These are phyloP conservation scores for Gaeumannomyces tritici DNA, from an alignment of 2,329 filamentous ascomycete genomes.

Conservation along the genomic window DNA sequence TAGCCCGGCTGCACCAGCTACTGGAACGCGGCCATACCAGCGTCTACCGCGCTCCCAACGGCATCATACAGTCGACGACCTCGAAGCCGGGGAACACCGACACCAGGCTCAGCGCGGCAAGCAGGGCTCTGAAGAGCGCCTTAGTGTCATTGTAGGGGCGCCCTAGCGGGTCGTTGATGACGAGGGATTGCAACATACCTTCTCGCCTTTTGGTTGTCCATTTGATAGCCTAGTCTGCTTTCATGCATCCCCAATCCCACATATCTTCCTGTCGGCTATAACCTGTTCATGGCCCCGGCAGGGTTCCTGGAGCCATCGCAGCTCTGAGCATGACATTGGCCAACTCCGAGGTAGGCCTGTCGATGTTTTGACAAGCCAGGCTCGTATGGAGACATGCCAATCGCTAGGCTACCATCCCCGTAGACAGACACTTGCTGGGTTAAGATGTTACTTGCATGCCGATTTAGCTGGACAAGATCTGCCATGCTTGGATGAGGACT, in stretches of 20 bases:
- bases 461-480: too few species aligned
- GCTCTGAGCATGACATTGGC: too few species aligned
- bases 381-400: too few species aligned
- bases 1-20: conserved; percentile 10
- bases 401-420: too few species aligned
- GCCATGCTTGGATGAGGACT: too few species aligned
- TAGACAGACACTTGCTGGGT: too few species aligned
- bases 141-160: background rate
- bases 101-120: conserved; percentile 9
- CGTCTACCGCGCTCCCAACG: conserved; percentile 8
- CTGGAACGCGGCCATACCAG: conserved; percentile 2
- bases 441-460: too few species aligned
- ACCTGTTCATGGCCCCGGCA: background rate
- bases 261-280: background rate
- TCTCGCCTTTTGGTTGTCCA: background rate
- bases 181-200: background rate
- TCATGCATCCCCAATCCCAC: background rate
- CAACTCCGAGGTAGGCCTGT: too few species aligned
- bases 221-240: background rate
- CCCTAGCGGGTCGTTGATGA: background rate
- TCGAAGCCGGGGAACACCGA: conserved; percentile 18
- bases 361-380: too few species aligned
- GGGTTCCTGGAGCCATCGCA: background rate
- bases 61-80: conserved; percentile 16
- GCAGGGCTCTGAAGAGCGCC: conserved; percentile 6